Evolutionary conservation across 805 yeast species (phyloP), one percentile per base, ranked within the genome.

Genomic region (Ascoidea rubescens): DNA sequence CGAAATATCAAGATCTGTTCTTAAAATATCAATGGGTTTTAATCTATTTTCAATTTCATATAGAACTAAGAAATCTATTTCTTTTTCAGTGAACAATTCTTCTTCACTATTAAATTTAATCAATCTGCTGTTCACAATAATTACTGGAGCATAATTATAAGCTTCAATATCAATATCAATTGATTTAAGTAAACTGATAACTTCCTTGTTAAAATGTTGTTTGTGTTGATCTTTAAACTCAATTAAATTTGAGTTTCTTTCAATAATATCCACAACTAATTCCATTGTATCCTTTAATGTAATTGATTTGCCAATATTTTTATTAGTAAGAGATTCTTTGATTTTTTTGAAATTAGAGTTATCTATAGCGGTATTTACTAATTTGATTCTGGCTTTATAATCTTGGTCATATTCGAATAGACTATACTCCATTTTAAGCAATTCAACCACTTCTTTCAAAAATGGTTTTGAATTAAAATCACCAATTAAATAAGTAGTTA

Each of bases 61-160:
- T 14, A 54, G 54, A 1, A 59, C 49, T n/a, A 52, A 37, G 0
- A 68, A 56, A 16, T 57, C 58, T 28, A 45, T 10, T 16, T 44
- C 47, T 3, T 71, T 69, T 0, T 56, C 54, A 0, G 55, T 51
- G 14, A 61, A 52, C 17, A 57, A 58, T 4, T 53, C 60, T 57
- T 51, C 64, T 47, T 51, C 61, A n/a, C 48, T 56, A 52, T 54
- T 67, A 33, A 67, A 67, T 57, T 62, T 71, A 51, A 73, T 67
- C 63, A 61, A 61, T 57, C 88, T 72, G 12, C 88, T 84, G 58
- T 80, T 80, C 30, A 79, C 57, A 6, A 78, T 59, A 6, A 81
- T 48, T 6, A 46, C 3, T 7, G 52, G 52, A 10, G 8, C 14
- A 42, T 17, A 32, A 16, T n/a, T 32, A 52, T 72, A 74, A 1